A percentile compares a stretch with the other conserved stretches of the same genome.
Conservation (phyloP, 2,329 filamentous ascomycete species). For the Trichophyton rubrum region DNA sequence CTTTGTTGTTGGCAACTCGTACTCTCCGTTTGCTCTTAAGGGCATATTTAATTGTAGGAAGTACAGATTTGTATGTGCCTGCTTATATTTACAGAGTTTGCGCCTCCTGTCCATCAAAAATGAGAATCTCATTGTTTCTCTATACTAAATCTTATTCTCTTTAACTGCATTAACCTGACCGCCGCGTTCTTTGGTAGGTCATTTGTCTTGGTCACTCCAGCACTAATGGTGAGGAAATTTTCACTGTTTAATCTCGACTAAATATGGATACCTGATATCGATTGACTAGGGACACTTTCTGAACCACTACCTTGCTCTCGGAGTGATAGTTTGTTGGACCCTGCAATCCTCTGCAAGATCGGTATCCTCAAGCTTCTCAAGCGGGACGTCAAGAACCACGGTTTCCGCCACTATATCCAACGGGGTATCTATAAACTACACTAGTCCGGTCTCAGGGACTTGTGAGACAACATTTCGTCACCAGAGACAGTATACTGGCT, state of each 20-base stretch:
- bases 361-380: not conserved
- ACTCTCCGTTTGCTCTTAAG: too few species aligned
- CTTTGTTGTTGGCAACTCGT: too few species aligned
- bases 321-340: not conserved
- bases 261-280: not conserved
- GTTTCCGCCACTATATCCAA: not conserved
- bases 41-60: too few species aligned
- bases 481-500: conserved; percentile 48
- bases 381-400: not conserved
- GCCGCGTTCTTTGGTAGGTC: not conserved
- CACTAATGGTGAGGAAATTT: not conserved
- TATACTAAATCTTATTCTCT: not conserved
- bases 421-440: not conserved
- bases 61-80: too few species aligned
- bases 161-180: not conserved
- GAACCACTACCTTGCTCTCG: not conserved
- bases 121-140: not conserved
- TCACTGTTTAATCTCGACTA: not conserved
- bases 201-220: not conserved
- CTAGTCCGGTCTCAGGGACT: conserved; percentile 21
- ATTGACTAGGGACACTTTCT: not conserved
- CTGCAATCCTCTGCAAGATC: not conserved
- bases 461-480: conserved; percentile 44
- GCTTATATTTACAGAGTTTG: not conserved
- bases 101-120: not conserved